Conservation (phyloP, 2,329 filamentous ascomycete genomes). For the Blumeria hordei region DNA sequence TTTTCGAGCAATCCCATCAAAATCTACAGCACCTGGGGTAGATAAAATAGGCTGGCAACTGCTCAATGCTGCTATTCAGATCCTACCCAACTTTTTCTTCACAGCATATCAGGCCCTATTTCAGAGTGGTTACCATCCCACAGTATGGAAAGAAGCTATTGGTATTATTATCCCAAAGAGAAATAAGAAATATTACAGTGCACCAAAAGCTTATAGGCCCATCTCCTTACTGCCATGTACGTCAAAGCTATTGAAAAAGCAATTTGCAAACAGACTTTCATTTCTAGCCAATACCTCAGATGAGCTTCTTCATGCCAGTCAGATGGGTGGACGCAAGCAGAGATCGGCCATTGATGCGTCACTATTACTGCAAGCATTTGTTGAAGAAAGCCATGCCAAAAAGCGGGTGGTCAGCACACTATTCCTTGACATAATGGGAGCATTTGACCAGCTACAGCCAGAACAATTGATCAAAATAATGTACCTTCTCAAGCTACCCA, state of each 20-base stretch:
- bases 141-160: slow-evolving; percentile 1
- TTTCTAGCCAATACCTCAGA: background rate
- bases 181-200: background rate
- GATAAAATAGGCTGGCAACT: background rate
- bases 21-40: background rate
- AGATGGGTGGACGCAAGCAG: background rate
- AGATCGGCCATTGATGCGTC: background rate
- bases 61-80: background rate
- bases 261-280: background rate
- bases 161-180: background rate
- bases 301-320: background rate
- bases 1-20: background rate
- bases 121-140: background rate
- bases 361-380: background rate
- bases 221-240: background rate
- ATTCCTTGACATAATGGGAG: background rate
- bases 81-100: background rate
- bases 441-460: background rate
- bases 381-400: background rate
- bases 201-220: background rate
- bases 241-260: background rate
- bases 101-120: background rate
- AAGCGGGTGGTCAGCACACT: background rate
- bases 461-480: background rate
- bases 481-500: background rate